Percentiles rank a stretch among this genome's conserved stretches.
phyloP scores from a whole-genome alignment of 148 eudicot genomes.

The Rhododendron ferrugineum region DNA sequence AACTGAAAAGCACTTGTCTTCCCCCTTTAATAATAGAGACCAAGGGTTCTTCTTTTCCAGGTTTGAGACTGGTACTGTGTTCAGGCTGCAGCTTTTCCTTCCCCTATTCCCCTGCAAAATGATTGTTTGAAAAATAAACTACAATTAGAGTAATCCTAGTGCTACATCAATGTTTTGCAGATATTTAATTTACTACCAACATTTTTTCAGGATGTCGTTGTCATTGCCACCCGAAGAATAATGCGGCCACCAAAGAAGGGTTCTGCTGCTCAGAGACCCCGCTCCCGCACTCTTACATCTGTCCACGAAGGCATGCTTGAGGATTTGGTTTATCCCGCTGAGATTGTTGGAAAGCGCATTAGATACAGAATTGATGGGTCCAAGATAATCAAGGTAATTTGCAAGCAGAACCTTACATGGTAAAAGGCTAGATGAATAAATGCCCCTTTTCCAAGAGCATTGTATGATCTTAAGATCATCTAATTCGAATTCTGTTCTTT shows the following conservation, averaged over 20 bases:
- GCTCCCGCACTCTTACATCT: slow-evolving; percentile 73
- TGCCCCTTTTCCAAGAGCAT: too few species aligned
- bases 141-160: background rate
- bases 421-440: background rate
- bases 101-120: background rate
- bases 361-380: slow-evolving; percentile 83
- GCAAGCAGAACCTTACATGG: background rate
- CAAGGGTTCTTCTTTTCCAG: background rate
- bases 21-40: background rate
- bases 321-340: slow-evolving; percentile 78
- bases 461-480: background rate
- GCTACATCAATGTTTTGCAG: background rate
- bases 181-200: background rate
- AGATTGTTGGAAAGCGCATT: slow-evolving; percentile 76
- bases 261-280: slow-evolving; percentile 68
- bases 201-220: slow-evolving; percentile 55
- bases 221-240: slow-evolving; percentile 71
- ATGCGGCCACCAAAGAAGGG: slow-evolving; percentile 86
- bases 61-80: background rate
- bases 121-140: background rate
- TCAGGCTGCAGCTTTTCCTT: background rate
- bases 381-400: slow-evolving; percentile 69
- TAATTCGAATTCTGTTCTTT: background rate
- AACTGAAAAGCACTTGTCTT: background rate
- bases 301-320: slow-evolving; percentile 82